Evolutionary conservation across 2,329 filamentous ascomycete genomes (phyloP), one percentile per base, ranked within the genome.

Genomic region (Thermothelomyces thermophilus): DNA sequence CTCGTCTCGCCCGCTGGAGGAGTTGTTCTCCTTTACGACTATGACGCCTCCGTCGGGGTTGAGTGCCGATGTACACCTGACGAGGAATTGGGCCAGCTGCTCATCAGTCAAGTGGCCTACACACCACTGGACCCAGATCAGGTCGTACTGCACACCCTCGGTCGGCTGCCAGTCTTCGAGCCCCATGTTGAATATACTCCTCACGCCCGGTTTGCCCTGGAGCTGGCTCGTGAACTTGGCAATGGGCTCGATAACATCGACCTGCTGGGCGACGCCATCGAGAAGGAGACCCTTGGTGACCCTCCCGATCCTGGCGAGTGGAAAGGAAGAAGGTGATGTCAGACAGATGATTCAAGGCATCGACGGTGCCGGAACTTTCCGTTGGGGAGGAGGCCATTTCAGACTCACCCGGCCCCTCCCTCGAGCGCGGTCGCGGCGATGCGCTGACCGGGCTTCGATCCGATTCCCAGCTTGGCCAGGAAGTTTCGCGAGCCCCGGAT

Each of bases 91-190:
- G 1, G 86, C 72, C 3, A 96, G 64, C 64, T 94, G 82, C 7
- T 67, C 68, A 63, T 95, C 89, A 0, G 79, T 89, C 48, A 95
- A 70, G 65, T 96, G 85, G 20, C 87, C 86, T 7, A 91, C 68
- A 66, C 90, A 96, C 90, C 90, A 95, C 67, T 96, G 90, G 46
- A 80, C 84, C 87, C 88, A 95, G 53, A 96, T 82, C 40, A 95
- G 66, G 63, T 90, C 85, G 66, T 96, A 96, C 42, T 68, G 64
- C 8, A 67, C 60, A 9, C 63, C 70, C 2, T 67, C 59, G 0
- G 60, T 68, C 1, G 75, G 72, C 10, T 58, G 51, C 87, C 87
- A 94, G 24, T 77, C 74, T 66, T 95, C 84, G 1, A 95, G 70
- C 0, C 88, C 87, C 2, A 84, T 68, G 57, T 86, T 88, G 68